phyloP scores from a whole-genome alignment of 257 asterid species.

The Sherardia arvensis region DNA sequence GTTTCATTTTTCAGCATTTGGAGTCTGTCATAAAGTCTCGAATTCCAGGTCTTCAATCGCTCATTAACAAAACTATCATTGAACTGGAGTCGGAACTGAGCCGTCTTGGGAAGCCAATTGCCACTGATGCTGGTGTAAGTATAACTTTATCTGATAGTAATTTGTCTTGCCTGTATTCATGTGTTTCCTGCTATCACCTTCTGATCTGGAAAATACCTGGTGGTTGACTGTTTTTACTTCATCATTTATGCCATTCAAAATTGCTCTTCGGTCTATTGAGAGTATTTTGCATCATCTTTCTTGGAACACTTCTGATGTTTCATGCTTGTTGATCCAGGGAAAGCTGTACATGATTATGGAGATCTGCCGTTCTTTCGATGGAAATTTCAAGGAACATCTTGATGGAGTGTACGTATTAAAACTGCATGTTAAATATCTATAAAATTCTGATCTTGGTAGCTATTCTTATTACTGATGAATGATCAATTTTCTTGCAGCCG shows the following conservation, averaged over 20 bases:
- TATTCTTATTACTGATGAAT: slow-evolving; percentile 2
- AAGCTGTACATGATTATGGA: slow-evolving; percentile 96
- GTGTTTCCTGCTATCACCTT: not conserved
- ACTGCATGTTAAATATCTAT: not conserved
- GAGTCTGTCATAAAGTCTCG: slow-evolving; percentile 97
- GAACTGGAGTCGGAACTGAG: slow-evolving; percentile 86
- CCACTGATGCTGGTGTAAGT: slow-evolving; percentile 97
- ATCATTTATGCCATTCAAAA: not conserved
- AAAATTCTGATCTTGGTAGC: slow-evolving; percentile 1
- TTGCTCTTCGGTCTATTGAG: not conserved
- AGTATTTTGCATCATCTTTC: not conserved
- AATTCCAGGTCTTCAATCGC: slow-evolving; percentile 98
- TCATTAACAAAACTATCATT: slow-evolving; percentile 79
- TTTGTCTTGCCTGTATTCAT: slow-evolving; percentile 4
- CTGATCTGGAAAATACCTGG: not conserved
- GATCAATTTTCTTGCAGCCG: slow-evolving; percentile 50
- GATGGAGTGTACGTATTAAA: slow-evolving; percentile 72
- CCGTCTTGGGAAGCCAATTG: slow-evolving; percentile 92
- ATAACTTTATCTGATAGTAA: not conserved
- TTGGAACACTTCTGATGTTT: slow-evolving; percentile 7
- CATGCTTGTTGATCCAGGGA: slow-evolving; percentile 53
- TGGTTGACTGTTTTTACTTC: not conserved
- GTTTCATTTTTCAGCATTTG: slow-evolving; percentile 58
- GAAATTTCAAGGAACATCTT: slow-evolving; percentile 94
- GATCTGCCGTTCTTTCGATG: slow-evolving; percentile 84